phyloP scores from a whole-genome alignment of 2,329 filamentous ascomycete genomes.

The Lasiodiplodia gonubiensis region DNA sequence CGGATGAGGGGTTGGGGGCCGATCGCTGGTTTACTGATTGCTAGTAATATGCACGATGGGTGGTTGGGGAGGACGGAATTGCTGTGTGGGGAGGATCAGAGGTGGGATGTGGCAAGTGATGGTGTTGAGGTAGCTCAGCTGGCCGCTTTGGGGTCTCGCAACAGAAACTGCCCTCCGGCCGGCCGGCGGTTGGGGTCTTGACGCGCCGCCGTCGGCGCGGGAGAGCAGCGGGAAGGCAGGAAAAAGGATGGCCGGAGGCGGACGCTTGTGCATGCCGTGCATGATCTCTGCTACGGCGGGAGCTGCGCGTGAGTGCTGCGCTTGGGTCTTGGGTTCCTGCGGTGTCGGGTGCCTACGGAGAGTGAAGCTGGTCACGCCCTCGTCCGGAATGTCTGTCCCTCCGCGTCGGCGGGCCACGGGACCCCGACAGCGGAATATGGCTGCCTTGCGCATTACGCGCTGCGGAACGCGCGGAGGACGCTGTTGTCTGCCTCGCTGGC shows the following conservation, averaged over 20 bases:
- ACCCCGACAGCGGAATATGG: conserved; percentile 3
- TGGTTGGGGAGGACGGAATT: not conserved
- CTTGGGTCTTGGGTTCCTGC: not conserved
- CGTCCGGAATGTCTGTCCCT: conserved; percentile 10
- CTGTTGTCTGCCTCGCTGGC: not conserved
- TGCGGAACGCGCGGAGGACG: conserved; percentile 17
- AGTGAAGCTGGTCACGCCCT: not conserved
- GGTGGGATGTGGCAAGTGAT: not conserved
- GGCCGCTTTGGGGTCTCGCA: conserved; percentile 2
- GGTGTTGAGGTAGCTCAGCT: conserved; percentile 26
- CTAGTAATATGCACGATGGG: not conserved
- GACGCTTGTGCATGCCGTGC: conserved; percentile 19
- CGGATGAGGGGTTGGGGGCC: not conserved
- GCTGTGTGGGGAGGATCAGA: not conserved
- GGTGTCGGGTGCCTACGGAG: conserved; percentile 13
- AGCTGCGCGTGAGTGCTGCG: conserved; percentile 5
- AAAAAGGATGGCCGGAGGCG: not conserved
- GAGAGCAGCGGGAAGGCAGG: not conserved
- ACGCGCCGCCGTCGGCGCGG: not conserved
- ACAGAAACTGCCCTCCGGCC: not conserved
- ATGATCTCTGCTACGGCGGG: conserved; percentile 14
- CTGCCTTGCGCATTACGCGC: conserved; percentile 12
- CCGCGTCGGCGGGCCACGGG: conserved; percentile 1
- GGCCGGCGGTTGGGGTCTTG: not conserved
- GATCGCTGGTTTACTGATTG: not conserved